Evolutionary conservation across 1,284 basidiomycete species (phyloP), one percentile per base, ranked within the genome.

Genomic region (Apiotrichum mycotoxinovorans): DNA sequence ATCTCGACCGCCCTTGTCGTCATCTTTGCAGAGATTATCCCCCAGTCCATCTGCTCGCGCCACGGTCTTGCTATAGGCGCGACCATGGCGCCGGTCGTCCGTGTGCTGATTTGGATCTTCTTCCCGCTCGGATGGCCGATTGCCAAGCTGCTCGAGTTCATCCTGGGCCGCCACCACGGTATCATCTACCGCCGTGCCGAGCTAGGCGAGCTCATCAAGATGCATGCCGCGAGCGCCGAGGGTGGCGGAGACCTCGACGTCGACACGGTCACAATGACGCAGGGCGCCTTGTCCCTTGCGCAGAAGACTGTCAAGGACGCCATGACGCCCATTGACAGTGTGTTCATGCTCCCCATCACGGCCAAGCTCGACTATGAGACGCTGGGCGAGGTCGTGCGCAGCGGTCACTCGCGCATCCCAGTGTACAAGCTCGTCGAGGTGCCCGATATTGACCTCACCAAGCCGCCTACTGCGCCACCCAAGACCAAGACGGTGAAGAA

Each of bases 51-150:
- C 15, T 96, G 91, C 73, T 91, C 90, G n/a, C 86, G 91, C 23
- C 87, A 94, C 79, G 93, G 92, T 34, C 82, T 96, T 2, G 87
- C 87, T 61, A 84, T 96, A 51, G 92, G 93, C 37, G 91, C 93
- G 1, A 88, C 88, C 67, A 89, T 91, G 82, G 91, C 89, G 0
- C 83, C 84, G 0, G 81, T 87, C 56, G 87, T 89, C 3, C 83
- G 80, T 34, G 68, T 82, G 22, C 75, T 92, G 37, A 85, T 90
- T 2, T 87, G 83, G 76, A 73, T 80, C 17, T 68, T 89, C 69
- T 88, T 87, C 64, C 71, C 71, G 4, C 78, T 92, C 44, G 82
- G 88, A 1, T 92, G 88, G 85, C 91, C 91, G 1, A 87, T 87
- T 47, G 90, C 91, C 17, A 88, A 87, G 68, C 79, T 94, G 0